Evolutionary conservation across 1,284 basidiomycete species (phyloP).

Genomic region (Ustilago sp.): DNA sequence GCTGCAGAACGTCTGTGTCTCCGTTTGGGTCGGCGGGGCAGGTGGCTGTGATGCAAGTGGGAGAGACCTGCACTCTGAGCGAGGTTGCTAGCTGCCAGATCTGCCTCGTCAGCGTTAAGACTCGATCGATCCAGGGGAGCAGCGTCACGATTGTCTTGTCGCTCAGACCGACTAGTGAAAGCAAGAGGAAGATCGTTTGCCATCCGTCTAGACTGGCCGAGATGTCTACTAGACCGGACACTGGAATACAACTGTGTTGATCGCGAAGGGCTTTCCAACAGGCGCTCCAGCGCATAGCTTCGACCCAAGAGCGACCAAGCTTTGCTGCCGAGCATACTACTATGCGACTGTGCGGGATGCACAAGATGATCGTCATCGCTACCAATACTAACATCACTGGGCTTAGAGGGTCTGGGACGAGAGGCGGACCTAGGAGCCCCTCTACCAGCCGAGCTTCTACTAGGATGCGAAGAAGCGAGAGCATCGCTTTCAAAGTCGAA

Average conservation of each 20-base stretch:
- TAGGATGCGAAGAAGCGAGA: slow-evolving; percentile 39
- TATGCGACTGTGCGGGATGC: slow-evolving; percentile 12
- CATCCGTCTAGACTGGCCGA: slow-evolving; percentile 12
- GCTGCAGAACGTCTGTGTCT: slow-evolving; percentile 39
- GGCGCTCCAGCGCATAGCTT: slow-evolving; percentile 25
- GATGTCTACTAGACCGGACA: slow-evolving; percentile 32
- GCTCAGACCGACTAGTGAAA: slow-evolving; percentile 40
- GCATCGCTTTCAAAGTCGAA: slow-evolving; percentile 51
- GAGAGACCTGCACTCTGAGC: slow-evolving; percentile 49
- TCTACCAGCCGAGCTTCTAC: slow-evolving; percentile 26
- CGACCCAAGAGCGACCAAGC: slow-evolving; percentile 38
- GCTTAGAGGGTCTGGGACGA: slow-evolving; percentile 29
- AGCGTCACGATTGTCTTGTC: slow-evolving; percentile 10
- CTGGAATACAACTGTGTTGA: slow-evolving; percentile 47
- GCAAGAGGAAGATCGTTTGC: slow-evolving; percentile 26
- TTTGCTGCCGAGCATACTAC: slow-evolving; percentile 37
- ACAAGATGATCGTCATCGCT: slow-evolving; percentile 30
- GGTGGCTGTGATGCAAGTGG: slow-evolving; percentile 23
- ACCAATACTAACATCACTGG: slow-evolving; percentile 28
- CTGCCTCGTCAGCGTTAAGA: slow-evolving; percentile 22
- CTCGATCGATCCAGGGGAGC: slow-evolving; percentile 2
- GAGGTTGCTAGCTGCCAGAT: slow-evolving; percentile 42
- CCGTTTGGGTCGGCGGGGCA: slow-evolving; percentile 41
- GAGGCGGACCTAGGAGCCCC: slow-evolving; percentile 13
- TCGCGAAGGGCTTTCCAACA: slow-evolving; percentile 25